phyloP scores from a whole-genome alignment of 495 filamentous ascomycete genomes.

The Endocarpon pusillum region DNA sequence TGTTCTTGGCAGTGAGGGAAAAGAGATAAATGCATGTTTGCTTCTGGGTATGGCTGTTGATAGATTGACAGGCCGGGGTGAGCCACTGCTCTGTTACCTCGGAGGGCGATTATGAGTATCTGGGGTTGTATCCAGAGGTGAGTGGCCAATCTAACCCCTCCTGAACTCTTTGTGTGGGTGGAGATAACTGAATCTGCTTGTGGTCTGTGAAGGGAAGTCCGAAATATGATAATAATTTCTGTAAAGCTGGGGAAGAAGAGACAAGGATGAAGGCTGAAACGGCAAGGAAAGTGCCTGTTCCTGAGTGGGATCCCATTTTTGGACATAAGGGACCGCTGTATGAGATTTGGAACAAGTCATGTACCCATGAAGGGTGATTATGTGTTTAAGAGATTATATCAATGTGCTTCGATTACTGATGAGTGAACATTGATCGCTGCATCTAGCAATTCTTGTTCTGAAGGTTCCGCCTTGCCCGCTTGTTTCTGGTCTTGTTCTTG shows the following conservation, averaged over 20 bases:
- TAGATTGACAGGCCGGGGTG: slow-evolving; percentile 16
- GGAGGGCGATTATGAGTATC: slow-evolving; percentile 21
- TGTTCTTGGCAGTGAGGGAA: too few species aligned
- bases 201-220: slow-evolving; percentile 2
- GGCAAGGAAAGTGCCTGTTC: slow-evolving; percentile 2
- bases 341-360: neutral
- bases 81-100: slow-evolving; percentile 18
- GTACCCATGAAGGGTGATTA: too few species aligned
- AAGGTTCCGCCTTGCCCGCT: neutral
- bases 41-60: neutral
- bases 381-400: too few species aligned
- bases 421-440: too few species aligned
- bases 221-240: slow-evolving; percentile 1
- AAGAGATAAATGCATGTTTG: too few species aligned
- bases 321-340: neutral
- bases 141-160: neutral
- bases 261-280: neutral
- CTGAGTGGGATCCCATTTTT: slow-evolving; percentile 1
- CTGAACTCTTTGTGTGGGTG: neutral
- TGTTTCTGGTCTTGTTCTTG: neutral
- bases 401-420: too few species aligned
- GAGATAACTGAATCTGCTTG: too few species aligned
- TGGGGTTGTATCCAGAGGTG: slow-evolving; percentile 23
- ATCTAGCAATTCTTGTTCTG: too few species aligned
- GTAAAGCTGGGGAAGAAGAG: slow-evolving; percentile 1